Conservation (phyloP, 805 yeast species). For the Naumovozyma castellii region DNA sequence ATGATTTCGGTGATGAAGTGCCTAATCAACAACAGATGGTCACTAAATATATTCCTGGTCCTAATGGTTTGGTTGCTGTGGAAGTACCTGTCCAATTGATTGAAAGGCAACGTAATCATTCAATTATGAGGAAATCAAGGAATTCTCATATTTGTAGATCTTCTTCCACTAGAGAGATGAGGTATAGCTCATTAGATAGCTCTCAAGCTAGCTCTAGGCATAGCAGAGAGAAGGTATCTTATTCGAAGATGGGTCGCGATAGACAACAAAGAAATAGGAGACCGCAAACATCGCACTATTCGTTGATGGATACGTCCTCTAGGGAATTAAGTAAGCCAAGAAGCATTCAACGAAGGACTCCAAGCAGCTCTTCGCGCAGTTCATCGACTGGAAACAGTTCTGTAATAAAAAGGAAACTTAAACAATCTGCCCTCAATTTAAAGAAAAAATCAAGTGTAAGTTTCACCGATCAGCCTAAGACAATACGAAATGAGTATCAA, state of each 20-base stretch:
- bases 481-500: no score
- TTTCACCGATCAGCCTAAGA: background rate
- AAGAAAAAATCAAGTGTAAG: background rate
- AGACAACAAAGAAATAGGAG: background rate
- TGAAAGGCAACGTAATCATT: background rate
- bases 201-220: background rate
- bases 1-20: slow-evolving; percentile 23
- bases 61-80: slow-evolving; percentile 54
- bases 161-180: background rate
- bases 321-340: background rate
- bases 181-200: background rate
- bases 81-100: slow-evolving; percentile 46
- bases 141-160: background rate
- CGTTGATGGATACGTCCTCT: background rate
- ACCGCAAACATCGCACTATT: background rate
- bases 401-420: no score
- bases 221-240: background rate
- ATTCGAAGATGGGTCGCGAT: background rate
- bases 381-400: background rate
- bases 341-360: background rate
- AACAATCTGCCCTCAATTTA: background rate
- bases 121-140: background rate
- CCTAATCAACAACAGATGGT: slow-evolving; percentile 31
- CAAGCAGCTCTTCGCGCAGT: background rate
- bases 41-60: slow-evolving; percentile 63